These are phyloP conservation scores for Mrakia blollopis DNA, from an alignment of 768 basidiomycete species.

Conservation along the genomic window DNA sequence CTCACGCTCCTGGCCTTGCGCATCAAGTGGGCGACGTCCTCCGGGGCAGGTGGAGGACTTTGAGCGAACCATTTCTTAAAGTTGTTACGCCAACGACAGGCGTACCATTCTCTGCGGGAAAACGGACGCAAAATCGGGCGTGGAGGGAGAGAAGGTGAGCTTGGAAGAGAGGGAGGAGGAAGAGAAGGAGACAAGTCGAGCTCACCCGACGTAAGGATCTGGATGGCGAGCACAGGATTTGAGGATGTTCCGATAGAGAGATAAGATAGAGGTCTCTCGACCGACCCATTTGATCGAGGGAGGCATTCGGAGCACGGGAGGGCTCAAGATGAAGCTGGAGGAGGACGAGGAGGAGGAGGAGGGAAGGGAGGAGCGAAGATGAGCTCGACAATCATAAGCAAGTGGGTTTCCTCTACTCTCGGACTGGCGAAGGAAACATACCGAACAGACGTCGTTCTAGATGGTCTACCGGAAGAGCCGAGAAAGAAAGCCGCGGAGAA, in stretches of 20 bases:
- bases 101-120: not conserved
- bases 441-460: no score
- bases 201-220: constrained; percentile 6
- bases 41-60: not conserved
- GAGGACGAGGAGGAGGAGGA: not conserved
- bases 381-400: no score
- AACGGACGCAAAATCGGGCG: not conserved
- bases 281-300: not conserved
- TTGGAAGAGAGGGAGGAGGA: not conserved
- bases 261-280: not conserved
- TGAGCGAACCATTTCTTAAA: not conserved
- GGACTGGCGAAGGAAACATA: no score
- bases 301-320: not conserved
- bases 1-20: not conserved
- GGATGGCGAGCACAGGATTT: constrained; percentile 6
- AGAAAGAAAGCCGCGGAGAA: no score
- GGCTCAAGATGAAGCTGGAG: no score
- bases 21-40: not conserved
- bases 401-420: no score
- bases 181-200: not conserved
- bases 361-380: not conserved
- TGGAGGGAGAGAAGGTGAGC: not conserved
- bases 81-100: not conserved
- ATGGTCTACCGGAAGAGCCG: no score
- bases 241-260: not conserved